Conservation (phyloP, 352 stramenopile species). For the Phytophthora palmivora region DNA sequence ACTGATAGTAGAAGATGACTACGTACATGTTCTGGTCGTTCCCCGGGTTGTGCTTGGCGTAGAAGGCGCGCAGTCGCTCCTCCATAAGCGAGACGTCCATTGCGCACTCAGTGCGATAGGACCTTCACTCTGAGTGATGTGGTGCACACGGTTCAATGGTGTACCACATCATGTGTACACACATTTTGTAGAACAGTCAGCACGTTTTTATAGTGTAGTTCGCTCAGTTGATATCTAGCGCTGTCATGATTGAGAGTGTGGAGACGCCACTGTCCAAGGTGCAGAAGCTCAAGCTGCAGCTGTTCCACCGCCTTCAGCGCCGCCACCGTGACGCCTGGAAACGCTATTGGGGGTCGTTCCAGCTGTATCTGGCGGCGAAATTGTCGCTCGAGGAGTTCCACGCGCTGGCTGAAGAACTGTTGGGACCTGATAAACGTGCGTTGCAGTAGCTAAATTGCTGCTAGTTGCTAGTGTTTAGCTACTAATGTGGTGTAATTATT, state of each 20-base stretch:
- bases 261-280: slow-evolving; percentile 27
- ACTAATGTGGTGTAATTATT: slow-evolving; percentile 1
- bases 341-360: slow-evolving; percentile 66
- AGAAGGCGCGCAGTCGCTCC: slow-evolving; percentile 71
- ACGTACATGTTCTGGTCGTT: slow-evolving; percentile 85
- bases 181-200: slow-evolving; percentile 7
- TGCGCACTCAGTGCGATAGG: background rate
- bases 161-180: slow-evolving; percentile 5
- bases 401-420: slow-evolving; percentile 44
- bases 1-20: background rate
- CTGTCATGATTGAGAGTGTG: slow-evolving; percentile 15
- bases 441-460: slow-evolving; percentile 3
- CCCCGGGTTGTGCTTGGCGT: slow-evolving; percentile 74
- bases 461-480: background rate
- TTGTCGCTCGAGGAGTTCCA: slow-evolving; percentile 71
- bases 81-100: slow-evolving; percentile 50
- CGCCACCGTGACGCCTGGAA: slow-evolving; percentile 57
- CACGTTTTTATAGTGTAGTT: slow-evolving; percentile 24
- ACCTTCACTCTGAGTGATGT: slow-evolving; percentile 21
- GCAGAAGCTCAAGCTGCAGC: slow-evolving; percentile 67
- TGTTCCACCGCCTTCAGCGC: slow-evolving; percentile 69
- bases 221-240: slow-evolving; percentile 9
- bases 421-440: slow-evolving; percentile 58
- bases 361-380: slow-evolving; percentile 60
- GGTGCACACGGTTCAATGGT: slow-evolving; percentile 20